Conservation (phyloP, 352 stramenopile species). For the Globisporangium carolinianum region DNA sequence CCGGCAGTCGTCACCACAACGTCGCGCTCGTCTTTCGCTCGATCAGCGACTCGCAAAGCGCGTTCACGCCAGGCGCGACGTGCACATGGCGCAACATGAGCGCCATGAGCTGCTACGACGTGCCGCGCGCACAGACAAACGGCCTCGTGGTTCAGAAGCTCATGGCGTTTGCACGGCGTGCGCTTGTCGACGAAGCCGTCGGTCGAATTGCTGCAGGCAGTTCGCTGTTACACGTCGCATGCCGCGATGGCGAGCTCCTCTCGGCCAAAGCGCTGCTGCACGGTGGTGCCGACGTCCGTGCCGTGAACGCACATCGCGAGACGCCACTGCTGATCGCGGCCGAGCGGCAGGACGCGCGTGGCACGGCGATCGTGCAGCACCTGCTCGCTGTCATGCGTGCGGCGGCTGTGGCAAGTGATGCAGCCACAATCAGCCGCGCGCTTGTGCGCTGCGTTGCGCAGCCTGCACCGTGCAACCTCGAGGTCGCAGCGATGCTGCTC, state of each 20-base stretch:
- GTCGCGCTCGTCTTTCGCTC: slow-evolving; percentile 15
- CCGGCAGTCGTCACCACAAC: not conserved
- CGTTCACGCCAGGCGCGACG: slow-evolving; percentile 12
- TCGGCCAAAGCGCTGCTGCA: slow-evolving; percentile 31
- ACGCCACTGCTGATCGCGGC: slow-evolving; percentile 34
- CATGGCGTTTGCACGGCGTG: slow-evolving; percentile 25
- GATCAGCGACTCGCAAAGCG: slow-evolving; percentile 20
- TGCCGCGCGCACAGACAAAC: slow-evolving; percentile 21
- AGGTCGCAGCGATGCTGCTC: slow-evolving; percentile 31
- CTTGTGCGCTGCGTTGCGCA: slow-evolving; percentile 35
- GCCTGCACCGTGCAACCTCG: slow-evolving; percentile 27
- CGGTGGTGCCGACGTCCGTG: slow-evolving; percentile 24
- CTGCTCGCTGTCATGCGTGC: slow-evolving; percentile 15
- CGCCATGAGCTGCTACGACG: slow-evolving; percentile 41
- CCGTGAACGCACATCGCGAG: slow-evolving; percentile 20
- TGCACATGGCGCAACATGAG: slow-evolving; percentile 55
- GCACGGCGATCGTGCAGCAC: slow-evolving; percentile 20
- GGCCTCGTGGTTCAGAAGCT: slow-evolving; percentile 43
- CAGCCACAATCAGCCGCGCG: slow-evolving; percentile 20
- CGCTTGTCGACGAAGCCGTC: slow-evolving; percentile 8
- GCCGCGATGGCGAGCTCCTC: slow-evolving; percentile 23
- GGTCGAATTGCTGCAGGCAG: slow-evolving; percentile 10
- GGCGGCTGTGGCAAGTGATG: not conserved
- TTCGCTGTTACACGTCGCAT: slow-evolving; percentile 38
- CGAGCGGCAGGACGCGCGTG: slow-evolving; percentile 30